Evolutionary conservation across 805 yeast genomes (phyloP).

Genomic region (Candida michaelii): DNA sequence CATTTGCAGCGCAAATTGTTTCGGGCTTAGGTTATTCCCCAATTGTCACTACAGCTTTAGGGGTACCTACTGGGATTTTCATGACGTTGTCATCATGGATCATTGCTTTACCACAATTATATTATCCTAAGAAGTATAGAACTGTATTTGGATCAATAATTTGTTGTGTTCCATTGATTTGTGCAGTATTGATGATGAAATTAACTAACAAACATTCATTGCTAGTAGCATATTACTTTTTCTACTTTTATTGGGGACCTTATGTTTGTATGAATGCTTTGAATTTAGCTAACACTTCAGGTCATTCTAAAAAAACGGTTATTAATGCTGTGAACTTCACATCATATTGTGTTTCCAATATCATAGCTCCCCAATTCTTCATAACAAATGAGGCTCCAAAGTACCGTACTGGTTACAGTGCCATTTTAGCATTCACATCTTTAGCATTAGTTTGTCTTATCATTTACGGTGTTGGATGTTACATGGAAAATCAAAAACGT

Average conservation of each 20-base stretch:
- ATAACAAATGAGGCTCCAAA: slow-evolving; percentile 42
- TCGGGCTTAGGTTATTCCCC: slow-evolving; percentile 52
- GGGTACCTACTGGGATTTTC: slow-evolving; percentile 58
- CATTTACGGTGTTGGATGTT: slow-evolving; percentile 43
- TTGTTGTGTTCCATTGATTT: slow-evolving; percentile 31
- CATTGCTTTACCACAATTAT: slow-evolving; percentile 30
- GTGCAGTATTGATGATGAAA: slow-evolving; percentile 40
- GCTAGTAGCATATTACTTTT: slow-evolving; percentile 47
- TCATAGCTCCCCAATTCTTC: slow-evolving; percentile 57
- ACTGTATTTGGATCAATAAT: slow-evolving; percentile 24
- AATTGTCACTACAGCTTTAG: slow-evolving; percentile 46
- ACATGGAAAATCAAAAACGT: slow-evolving; percentile 51
- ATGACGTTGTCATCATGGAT: slow-evolving; percentile 27
- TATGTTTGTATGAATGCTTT: slow-evolving; percentile 38
- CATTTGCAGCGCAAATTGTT: slow-evolving; percentile 43
- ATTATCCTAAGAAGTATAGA: slow-evolving; percentile 15
- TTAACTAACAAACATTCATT: slow-evolving; percentile 43
- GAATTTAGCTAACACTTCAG: slow-evolving; percentile 51
- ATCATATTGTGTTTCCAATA: slow-evolving; percentile 53
- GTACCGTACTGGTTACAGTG: slow-evolving; percentile 56
- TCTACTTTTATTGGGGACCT: slow-evolving; percentile 55
- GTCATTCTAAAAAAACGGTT: slow-evolving; percentile 55
- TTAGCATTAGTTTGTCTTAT: slow-evolving; percentile 42
- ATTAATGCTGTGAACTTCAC: slow-evolving; percentile 46
- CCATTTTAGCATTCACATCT: slow-evolving; percentile 51